Evolutionary conservation across 1,284 basidiomycete genomes (phyloP), one percentile per base, ranked within the genome.

Genomic region (Ustilago loliicola): DNA sequence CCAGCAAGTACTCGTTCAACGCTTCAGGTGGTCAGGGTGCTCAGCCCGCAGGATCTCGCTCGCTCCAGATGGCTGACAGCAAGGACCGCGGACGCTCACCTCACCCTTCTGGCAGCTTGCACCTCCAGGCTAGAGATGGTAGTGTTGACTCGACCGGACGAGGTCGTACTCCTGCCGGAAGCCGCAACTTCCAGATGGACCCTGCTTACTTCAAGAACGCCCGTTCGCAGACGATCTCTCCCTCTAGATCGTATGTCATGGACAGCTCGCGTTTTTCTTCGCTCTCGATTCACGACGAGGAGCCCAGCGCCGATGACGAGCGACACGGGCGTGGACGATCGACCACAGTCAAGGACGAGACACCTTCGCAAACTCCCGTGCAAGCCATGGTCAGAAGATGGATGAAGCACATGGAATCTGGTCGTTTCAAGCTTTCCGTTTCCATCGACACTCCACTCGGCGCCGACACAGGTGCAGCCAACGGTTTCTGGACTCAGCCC

Each of bases 371-470:
- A 77, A 74, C 78, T 0, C 73, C 84, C 1, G 89, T 97, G 3
- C 83, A 88, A 10, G 83, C 87, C 2, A 90, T 97, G 88, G 92
- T 91, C 1, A 83, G 85, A 8, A 90, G 96, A 10, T 96, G 95
- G 94, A 87, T 90, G 73, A 80, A 81, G 13, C 92, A 96, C 86
- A 85, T 97, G 25, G 88, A 90, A 0, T 83, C 89, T 7, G 95
- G 93, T 1, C 87, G 88, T 3, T 97, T 97, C 88, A 86, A 88
- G n/a, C 88, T 96, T 3, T 91, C 91, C 3, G 91, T 94, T 1
- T 91, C 93, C 1, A 66, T 88, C 9, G 90, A 91, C 42, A 91
- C 91, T 0, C 88, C 90, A 6, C 86, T 96, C 0, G 93, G 93
- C 21, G 72, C 70, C 19, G 72, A 71, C 58, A 78, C 81, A 1